phyloP scores from a whole-genome alignment of 2,329 filamentous ascomycete genomes.

The Calonectria hawksworthii region DNA sequence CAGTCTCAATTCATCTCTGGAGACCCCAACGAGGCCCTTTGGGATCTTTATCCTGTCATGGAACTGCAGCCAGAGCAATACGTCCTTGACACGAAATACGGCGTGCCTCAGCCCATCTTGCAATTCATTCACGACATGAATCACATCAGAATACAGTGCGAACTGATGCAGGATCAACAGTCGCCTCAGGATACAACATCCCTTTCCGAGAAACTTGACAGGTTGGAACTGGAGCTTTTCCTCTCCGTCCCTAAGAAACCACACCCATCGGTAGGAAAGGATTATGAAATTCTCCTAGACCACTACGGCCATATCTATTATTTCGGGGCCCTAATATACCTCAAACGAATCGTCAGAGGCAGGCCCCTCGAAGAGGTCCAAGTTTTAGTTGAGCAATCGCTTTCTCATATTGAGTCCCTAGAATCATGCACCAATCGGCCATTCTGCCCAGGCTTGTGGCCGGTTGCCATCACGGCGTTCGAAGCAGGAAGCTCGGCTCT shows the following conservation, averaged over 20 bases:
- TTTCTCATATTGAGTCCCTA: conserved; percentile 37
- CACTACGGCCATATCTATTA: conserved; percentile 43
- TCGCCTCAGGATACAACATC: neutral
- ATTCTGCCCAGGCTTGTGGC: conserved; percentile 42
- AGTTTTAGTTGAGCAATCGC: conserved; percentile 38
- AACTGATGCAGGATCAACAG: neutral
- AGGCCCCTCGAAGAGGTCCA: conserved; percentile 37
- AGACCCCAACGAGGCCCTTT: conserved; percentile 23
- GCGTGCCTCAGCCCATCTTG: conserved; percentile 36
- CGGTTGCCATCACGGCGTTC: conserved; percentile 40
- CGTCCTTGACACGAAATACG: conserved; percentile 28
- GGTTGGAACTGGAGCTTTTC: conserved; percentile 38
- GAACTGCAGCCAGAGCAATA: conserved; percentile 38
- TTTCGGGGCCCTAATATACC: conserved; percentile 40
- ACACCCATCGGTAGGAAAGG: conserved; percentile 9
- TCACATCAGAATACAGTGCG: conserved; percentile 30
- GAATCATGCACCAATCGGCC: conserved; percentile 26
- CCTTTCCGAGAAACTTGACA: conserved; percentile 28
- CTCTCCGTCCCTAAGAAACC: conserved; percentile 35
- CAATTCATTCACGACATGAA: conserved; percentile 40
- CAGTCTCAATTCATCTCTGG: conserved; percentile 40
- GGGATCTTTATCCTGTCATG: conserved; percentile 37
- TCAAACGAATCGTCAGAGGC: conserved; percentile 41
- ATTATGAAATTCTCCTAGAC: conserved; percentile 36
- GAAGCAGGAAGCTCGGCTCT: conserved; percentile 23